Evolutionary conservation across 1,284 basidiomycete genomes (phyloP), one percentile per base, ranked within the genome.

Genomic region (Sporisorium scitamineum): DNA sequence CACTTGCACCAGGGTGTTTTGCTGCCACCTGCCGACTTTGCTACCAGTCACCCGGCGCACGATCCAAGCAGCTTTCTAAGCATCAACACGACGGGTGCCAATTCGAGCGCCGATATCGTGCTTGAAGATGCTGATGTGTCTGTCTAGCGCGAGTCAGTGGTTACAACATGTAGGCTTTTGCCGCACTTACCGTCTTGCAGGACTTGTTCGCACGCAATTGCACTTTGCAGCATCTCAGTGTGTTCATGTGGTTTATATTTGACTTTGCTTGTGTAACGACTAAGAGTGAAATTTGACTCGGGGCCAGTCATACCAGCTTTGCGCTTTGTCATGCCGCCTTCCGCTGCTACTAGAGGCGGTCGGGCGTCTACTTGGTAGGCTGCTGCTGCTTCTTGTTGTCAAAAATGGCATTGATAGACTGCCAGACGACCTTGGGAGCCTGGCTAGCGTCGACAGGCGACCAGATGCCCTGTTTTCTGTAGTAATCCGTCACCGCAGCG

Each of bases 401-500:
- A 61, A 87, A 86, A 55, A 86, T 86, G 54, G 82, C 83, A 34
- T 75, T 87, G 79, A 97, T 87, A 86, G 90, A 91, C 76, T 92
- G 90, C 95, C 95, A 98, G 29, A 98, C 95, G 66, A 97, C 89
- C 71, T 89, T 90, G 18, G 96, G 96, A 47, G 91, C 90, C 88
- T 98, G 96, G 29, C 95, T 92, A 64, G 95, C 96, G 85, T 99
- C 96, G 76, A 99, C 90, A 48, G 92, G 92, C 10, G 60, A 51
- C 83, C 85, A 81, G 63, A 86, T 85, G 73, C 93, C 92, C 83
- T 94, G 92, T 79, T 90, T 89, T 87, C 92, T 93, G 90, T 99
- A 99, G 89, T 97, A 97, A 59, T 94, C 94, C n/a, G 95, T 93
- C 29, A 99, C 96, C 32, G 95, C 95, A 4, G 92, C 92, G 24